Conservation (phyloP, 1,284 basidiomycete genomes). For the Leccinum pseudoinsigne region DNA sequence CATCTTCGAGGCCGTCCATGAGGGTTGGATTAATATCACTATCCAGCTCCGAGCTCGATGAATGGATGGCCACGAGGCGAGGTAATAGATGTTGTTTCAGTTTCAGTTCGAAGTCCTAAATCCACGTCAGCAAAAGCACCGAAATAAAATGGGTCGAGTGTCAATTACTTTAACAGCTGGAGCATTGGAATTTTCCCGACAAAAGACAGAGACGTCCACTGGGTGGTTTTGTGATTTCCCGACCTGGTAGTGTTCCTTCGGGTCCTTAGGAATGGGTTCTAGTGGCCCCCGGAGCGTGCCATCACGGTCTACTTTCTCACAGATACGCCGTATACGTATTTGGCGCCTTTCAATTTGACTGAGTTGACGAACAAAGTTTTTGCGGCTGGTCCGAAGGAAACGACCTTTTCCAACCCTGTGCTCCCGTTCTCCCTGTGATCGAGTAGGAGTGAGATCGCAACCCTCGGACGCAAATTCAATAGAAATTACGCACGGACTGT, state of each 20-base stretch:
- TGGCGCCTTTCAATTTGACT: background rate
- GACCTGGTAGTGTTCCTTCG: background rate
- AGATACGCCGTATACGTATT: background rate
- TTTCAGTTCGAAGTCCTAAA: background rate
- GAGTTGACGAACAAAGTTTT: background rate
- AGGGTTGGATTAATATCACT: background rate
- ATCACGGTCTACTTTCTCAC: background rate
- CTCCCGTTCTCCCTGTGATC: background rate
- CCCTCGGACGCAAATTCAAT: background rate
- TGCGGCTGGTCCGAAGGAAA: background rate
- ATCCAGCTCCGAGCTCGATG: background rate
- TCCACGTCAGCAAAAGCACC: too few relatives aligned
- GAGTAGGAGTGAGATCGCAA: background rate
- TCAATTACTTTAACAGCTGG: too few relatives aligned
- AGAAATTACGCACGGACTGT: background rate
- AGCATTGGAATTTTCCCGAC: too few relatives aligned
- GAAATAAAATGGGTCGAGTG: too few relatives aligned
- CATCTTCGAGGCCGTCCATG: background rate
- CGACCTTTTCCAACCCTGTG: background rate
- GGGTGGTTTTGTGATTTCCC: background rate
- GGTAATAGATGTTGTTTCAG: background rate
- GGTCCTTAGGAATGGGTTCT: background rate
- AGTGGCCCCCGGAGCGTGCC: background rate
- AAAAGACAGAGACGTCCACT: background rate
- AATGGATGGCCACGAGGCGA: background rate